phyloP scores from a whole-genome alignment of 1,139 yeast genomes.

The Debaryomycetaceae sp. region DNA sequence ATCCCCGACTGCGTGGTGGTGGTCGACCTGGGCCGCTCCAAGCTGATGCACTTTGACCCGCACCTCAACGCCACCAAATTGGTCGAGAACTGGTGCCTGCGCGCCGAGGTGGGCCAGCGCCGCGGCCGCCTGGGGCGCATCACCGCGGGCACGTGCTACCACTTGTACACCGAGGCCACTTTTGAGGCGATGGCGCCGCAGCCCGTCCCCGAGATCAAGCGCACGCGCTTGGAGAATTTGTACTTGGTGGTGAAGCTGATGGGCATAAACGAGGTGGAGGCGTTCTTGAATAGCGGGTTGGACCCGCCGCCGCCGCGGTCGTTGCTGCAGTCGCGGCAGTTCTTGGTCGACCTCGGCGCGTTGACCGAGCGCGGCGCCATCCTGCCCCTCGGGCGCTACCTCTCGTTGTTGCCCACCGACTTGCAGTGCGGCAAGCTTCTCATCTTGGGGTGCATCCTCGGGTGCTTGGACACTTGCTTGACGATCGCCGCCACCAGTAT shows the following conservation, averaged over 20 bases:
- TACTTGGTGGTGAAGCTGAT: conserved; percentile 82
- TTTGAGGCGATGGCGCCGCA: conserved; percentile 58
- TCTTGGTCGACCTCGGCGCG: conserved; percentile 72
- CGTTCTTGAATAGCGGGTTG: conserved; percentile 68
- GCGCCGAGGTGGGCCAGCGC: conserved; percentile 88
- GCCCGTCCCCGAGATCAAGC: conserved; percentile 84
- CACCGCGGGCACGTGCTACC: conserved; percentile 74
- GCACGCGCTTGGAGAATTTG: conserved; percentile 79
- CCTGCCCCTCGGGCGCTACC: conserved; percentile 76
- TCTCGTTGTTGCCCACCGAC: conserved; percentile 83
- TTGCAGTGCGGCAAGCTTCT: conserved; percentile 79
- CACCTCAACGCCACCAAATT: conserved; percentile 64
- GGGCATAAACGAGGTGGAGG: conserved; percentile 72
- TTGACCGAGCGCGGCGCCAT: conserved; percentile 41
- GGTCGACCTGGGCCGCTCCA: conserved; percentile 82
- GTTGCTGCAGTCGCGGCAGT: conserved; percentile 56
- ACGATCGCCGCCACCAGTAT: conserved; percentile 74
- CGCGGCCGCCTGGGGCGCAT: conserved; percentile 99
- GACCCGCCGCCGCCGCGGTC: conserved; percentile 73
- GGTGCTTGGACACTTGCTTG: conserved; percentile 72
- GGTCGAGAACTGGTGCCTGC: conserved; percentile 82
- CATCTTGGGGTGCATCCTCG: conserved; percentile 75
- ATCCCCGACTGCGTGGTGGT: conserved; percentile 94
- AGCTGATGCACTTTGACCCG: conserved; percentile 68
- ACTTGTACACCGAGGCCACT: conserved; percentile 64